Conservation (phyloP, 2,329 filamentous ascomycete genomes). For the Cladosporium sp. region DNA sequence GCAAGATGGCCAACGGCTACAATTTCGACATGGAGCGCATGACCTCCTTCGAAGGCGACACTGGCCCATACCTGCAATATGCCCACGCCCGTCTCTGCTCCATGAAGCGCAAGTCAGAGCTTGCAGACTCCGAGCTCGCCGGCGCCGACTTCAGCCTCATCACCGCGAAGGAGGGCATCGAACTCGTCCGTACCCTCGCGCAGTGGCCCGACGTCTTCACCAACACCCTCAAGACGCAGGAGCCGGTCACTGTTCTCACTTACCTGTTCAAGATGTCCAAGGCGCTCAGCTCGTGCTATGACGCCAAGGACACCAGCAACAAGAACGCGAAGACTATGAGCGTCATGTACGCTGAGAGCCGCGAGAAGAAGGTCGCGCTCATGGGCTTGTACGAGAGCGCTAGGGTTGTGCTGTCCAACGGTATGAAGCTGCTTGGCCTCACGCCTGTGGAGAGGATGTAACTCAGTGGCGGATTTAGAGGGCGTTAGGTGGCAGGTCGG, state of each 20-base stretch:
- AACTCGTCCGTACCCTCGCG: slow-evolving; percentile 72
- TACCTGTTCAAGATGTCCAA: slow-evolving; percentile 89
- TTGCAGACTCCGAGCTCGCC: slow-evolving; percentile 57
- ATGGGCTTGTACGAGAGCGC: slow-evolving; percentile 78
- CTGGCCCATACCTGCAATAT: slow-evolving; percentile 82
- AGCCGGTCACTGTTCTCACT: slow-evolving; percentile 66
- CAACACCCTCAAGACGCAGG: slow-evolving; percentile 81
- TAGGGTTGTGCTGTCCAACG: slow-evolving; percentile 74
- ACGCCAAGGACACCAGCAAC: slow-evolving; percentile 52
- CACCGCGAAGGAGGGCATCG: slow-evolving; percentile 69
- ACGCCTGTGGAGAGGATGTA: slow-evolving; percentile 68
- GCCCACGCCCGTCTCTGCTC: slow-evolving; percentile 70
- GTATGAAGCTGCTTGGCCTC: slow-evolving; percentile 78
- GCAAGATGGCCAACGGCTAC: slow-evolving; percentile 78
- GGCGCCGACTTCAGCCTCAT: slow-evolving; percentile 68
- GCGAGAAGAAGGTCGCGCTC: slow-evolving; percentile 67
- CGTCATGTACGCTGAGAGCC: slow-evolving; percentile 73
- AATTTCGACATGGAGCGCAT: slow-evolving; percentile 78
- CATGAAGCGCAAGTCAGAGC: slow-evolving; percentile 57
- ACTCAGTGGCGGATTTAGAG: slow-evolving; percentile 4
- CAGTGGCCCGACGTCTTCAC: slow-evolving; percentile 84
- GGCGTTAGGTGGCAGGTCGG: too few relatives aligned
- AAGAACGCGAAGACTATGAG: slow-evolving; percentile 54
- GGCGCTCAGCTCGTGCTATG: slow-evolving; percentile 75
- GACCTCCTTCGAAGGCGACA: slow-evolving; percentile 83